Base-by-base conservation (phyloP, 2,329 filamentous ascomycete genomes). In the Capronia epimyces region DNA sequence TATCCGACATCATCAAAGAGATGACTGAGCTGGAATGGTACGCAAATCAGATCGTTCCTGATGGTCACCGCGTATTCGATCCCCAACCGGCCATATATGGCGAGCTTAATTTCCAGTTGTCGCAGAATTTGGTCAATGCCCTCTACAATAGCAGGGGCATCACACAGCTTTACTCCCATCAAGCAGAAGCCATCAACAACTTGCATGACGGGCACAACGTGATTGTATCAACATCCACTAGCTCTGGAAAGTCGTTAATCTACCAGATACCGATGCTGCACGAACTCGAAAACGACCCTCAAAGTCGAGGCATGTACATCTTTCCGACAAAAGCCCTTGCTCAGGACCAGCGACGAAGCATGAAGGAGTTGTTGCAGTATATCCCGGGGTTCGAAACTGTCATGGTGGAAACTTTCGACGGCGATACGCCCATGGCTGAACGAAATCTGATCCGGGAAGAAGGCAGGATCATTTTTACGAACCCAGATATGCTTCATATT, bases 261-360 rank as follows among this genome's bases (percentile, higher is more conserved):
- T 98, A 97, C 64, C 93, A 98, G 64, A 78, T 98, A 13, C 93
- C 93, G 0, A 89, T 98, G 39, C 71, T 98, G 9, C 83, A 95
- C 64, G 86, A 88, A 43, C 72, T 98, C 1, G 91, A 98, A 67
- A 75, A 81, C 46, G 86, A 97, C 62, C 72, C 69, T 1, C 75
- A 83, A 49, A 87, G 87, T 7, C 77, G 93, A 61, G 93, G 93
- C 2, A 89, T 98, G 83, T 97, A 96, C 66, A 95, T 98, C 29
- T 98, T 98, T 55, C 93, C 93, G 0, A 98, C 93, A 0, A 98
- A 98, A 69, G 93, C 93, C 1, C 72, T 98, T 13, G 91, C 93
- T 0, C 93, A 98, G 66, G 93, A 98, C 67, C 93, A 98, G 67
- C 83, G 84, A 60, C 80, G 89, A 60, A 95, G 89, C 60, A 74